Conservation (phyloP, 306 rosid species). For the Acacia melanoxylon region DNA sequence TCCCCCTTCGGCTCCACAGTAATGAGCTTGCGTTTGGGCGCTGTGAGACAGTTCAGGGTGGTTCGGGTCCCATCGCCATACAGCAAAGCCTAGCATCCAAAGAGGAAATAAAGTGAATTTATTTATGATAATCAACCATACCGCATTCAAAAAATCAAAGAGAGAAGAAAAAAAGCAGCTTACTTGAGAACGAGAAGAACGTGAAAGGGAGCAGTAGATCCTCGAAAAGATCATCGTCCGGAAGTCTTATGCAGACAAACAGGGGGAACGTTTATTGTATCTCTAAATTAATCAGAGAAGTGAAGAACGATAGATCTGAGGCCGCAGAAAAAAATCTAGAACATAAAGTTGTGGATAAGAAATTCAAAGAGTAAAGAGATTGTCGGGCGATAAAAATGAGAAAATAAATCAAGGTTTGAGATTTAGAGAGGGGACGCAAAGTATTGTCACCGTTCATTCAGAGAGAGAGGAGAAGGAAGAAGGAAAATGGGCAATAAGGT, state of each 20-base stretch:
- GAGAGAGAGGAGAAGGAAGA: not conserved
- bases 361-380: not conserved
- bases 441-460: not conserved
- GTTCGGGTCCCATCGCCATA: constrained; percentile 54
- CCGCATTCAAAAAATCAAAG: not conserved
- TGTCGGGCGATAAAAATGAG: not conserved
- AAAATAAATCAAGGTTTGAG: not conserved
- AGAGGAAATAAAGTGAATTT: not conserved
- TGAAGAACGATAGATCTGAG: constrained; percentile 18
- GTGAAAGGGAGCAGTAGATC: not conserved
- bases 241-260: not conserved
- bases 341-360: not conserved
- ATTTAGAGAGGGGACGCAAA: not conserved
- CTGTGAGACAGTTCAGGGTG: constrained; percentile 21
- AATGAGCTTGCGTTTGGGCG: constrained; percentile 36
- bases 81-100: constrained; percentile 50
- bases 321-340: not conserved
- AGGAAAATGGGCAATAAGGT: too few species aligned
- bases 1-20: constrained; percentile 51
- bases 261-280: not conserved
- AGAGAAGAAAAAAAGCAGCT: not conserved
- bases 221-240: not conserved
- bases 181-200: not conserved
- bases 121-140: not conserved
- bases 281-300: not conserved